Percentiles rank a stretch among this genome's conserved stretches.
Evolutionary conservation across 2,329 filamentous ascomycete genomes (phyloP).

Genomic region (Neospermospora avenae): DNA sequence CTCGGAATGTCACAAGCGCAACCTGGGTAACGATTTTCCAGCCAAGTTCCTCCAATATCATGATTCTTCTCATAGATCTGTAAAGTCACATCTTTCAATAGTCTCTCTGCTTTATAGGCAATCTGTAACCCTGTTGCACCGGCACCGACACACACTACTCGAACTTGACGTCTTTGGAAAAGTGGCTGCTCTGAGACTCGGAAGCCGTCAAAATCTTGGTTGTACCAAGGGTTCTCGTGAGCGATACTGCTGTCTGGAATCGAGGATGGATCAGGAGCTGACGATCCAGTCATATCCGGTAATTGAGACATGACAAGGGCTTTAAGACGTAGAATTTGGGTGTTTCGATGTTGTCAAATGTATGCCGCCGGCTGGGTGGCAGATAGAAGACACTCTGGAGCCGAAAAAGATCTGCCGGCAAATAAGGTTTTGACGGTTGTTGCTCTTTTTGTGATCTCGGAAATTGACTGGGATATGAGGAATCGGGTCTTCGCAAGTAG

Average conservation of each 20-base stretch:
- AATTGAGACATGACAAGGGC: neutral
- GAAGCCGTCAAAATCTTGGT: slow-evolving; percentile 23
- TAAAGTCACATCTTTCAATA: slow-evolving; percentile 27
- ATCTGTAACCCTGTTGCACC: slow-evolving; percentile 46
- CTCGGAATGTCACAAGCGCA: slow-evolving; percentile 52
- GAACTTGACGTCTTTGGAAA: slow-evolving; percentile 11
- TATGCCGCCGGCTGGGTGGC: neutral
- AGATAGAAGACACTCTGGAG: neutral
- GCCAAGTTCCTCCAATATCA: slow-evolving; percentile 46
- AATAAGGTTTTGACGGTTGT: too few relatives aligned
- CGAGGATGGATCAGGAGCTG: slow-evolving; percentile 11
- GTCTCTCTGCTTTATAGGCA: slow-evolving; percentile 44
- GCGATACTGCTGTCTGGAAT: slow-evolving; percentile 9
- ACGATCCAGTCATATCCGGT: slow-evolving; percentile 10
- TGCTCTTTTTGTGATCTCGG: too few relatives aligned
- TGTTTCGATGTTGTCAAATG: neutral
- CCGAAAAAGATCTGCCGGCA: too few relatives aligned
- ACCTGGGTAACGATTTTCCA: slow-evolving; percentile 56
- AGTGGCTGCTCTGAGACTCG: slow-evolving; percentile 20
- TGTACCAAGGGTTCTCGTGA: slow-evolving; percentile 25
- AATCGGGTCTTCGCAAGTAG: too few relatives aligned
- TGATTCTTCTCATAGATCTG: slow-evolving; percentile 39
- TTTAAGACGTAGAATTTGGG: neutral
- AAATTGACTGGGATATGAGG: too few relatives aligned
- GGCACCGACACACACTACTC: slow-evolving; percentile 43